phyloP scores from a whole-genome alignment of 805 yeast genomes.

The Kodamaea neixiangensis region DNA sequence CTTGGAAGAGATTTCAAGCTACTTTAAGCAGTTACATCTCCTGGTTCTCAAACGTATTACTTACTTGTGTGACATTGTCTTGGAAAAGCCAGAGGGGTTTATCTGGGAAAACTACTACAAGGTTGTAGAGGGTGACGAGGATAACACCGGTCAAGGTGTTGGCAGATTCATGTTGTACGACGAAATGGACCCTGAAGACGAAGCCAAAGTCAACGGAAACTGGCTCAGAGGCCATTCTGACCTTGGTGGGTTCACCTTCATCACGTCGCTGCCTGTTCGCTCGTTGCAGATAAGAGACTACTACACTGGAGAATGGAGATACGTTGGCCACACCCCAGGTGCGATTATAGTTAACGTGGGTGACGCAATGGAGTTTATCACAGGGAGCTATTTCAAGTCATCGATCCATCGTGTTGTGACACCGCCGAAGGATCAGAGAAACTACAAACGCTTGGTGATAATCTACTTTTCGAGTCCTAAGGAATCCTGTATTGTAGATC shows the following conservation, averaged over 20 bases:
- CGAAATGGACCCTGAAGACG: constrained; percentile 12
- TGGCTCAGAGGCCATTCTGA: constrained; percentile 16
- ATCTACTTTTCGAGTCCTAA: constrained; percentile 29
- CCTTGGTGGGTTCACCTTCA: constrained; percentile 14
- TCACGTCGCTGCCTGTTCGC: constrained; percentile 15
- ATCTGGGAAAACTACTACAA: constrained; percentile 39
- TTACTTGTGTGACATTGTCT: constrained; percentile 44
- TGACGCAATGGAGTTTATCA: constrained; percentile 17
- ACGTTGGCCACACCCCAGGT: constrained; percentile 14
- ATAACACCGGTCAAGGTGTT: constrained; percentile 33
- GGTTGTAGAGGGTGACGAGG: constrained; percentile 27
- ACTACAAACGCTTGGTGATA: constrained; percentile 23
- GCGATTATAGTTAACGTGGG: constrained; percentile 15
- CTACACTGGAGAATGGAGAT: constrained; percentile 15
- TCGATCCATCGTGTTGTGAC: constrained; percentile 29
- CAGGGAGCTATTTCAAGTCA: constrained; percentile 23
- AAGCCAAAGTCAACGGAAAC: constrained; percentile 10
- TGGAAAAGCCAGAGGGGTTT: constrained; percentile 50
- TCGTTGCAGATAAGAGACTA: constrained; percentile 15
- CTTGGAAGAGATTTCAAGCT: constrained; percentile 40
- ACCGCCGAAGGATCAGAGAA: constrained; percentile 28
- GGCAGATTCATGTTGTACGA: constrained; percentile 37
- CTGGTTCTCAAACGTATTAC: constrained; percentile 38
- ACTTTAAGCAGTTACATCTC: constrained; percentile 40
- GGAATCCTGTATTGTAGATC: constrained; percentile 22